Evolutionary conservation across 495 filamentous ascomycete species (phyloP).

Genomic region (Hypoxylon lienhwacheense): DNA sequence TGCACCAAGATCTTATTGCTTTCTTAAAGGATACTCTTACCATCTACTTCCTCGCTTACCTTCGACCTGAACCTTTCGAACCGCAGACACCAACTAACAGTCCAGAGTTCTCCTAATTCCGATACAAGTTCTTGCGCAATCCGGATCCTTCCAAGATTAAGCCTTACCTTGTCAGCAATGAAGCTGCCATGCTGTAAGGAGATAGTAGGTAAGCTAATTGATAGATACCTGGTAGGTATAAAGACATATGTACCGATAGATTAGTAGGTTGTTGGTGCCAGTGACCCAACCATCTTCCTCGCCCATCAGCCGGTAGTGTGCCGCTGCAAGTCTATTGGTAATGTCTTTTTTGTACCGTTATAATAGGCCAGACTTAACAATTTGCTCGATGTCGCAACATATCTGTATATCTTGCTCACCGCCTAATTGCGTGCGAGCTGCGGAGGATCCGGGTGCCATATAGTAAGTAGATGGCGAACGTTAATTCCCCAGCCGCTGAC

Average conservation of each 20-base stretch:
- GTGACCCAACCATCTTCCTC: background rate
- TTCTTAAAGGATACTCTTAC: background rate
- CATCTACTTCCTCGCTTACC: background rate
- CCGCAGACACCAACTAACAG: background rate
- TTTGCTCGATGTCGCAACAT: conserved; percentile 22
- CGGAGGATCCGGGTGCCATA: conserved; percentile 24
- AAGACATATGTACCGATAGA: background rate
- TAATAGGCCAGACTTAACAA: conserved; percentile 12
- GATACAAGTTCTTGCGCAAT: conserved; percentile 10
- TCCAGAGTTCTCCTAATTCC: background rate
- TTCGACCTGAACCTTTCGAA: no score
- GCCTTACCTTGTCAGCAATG: conserved; percentile 12
- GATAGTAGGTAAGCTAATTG: no score
- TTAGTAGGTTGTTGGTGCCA: conserved; percentile 1
- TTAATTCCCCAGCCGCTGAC: conserved; percentile 24
- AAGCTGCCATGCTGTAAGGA: background rate
- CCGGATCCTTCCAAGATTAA: conserved; percentile 16
- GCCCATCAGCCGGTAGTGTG: background rate
- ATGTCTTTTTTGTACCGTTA: conserved; percentile 18
- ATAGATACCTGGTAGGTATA: no score
- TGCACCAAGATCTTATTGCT: no score
- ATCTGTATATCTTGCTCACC: conserved; percentile 31
- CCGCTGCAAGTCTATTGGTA: conserved; percentile 21
- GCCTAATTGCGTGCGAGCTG: conserved; percentile 33
- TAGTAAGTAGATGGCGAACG: no score